Conservation (phyloP, 805 yeast species). For the Nakazawaea ernobii region DNA sequence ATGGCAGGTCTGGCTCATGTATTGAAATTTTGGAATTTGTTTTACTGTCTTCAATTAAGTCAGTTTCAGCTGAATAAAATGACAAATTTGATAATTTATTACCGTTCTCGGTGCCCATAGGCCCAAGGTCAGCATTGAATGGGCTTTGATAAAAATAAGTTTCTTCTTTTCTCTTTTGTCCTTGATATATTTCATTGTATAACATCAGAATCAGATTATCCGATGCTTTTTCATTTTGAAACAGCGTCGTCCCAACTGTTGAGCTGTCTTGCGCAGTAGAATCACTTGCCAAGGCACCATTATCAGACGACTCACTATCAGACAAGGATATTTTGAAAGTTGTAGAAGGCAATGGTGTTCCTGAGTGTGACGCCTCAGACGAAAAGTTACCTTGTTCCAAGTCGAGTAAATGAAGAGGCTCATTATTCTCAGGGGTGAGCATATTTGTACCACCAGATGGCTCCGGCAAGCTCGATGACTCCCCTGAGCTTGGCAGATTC, state of each 20-base stretch:
- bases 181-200: conserved; percentile 11
- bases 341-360: too few relatives aligned
- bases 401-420: background rate
- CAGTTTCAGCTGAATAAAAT: too few relatives aligned
- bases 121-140: background rate
- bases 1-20: too few relatives aligned
- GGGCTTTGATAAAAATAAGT: background rate
- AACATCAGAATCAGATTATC: background rate
- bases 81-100: too few relatives aligned
- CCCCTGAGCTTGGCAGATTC: background rate
- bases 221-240: background rate
- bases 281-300: background rate
- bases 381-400: too few relatives aligned
- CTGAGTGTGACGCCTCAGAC: too few relatives aligned
- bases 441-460: too few relatives aligned
- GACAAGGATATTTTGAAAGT: too few relatives aligned
- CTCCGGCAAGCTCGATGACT: too few relatives aligned
- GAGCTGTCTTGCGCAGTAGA: background rate
- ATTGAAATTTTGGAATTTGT: background rate
- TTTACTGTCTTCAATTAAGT: too few relatives aligned
- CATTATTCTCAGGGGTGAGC: background rate
- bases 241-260: too few relatives aligned
- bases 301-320: background rate
- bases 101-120: background rate
- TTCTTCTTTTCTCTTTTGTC: conserved; percentile 11